phyloP scores from a whole-genome alignment of 192 early-diverging fungal species.

The Chytriomyces sp. region DNA sequence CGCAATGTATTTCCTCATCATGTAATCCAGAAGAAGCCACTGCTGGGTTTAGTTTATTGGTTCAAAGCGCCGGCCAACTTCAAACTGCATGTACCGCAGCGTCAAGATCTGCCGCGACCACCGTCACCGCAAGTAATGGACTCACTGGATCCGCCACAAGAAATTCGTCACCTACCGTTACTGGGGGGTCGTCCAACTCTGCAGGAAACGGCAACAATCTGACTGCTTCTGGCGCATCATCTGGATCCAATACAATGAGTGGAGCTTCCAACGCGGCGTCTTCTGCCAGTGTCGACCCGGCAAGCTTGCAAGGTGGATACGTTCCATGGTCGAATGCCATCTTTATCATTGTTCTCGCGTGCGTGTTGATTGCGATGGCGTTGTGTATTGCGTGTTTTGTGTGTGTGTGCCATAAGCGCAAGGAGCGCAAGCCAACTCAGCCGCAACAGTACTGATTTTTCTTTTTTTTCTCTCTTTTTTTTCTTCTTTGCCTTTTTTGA shows the following conservation, averaged over 20 bases:
- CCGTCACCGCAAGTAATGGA: background rate
- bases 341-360: constrained; percentile 8
- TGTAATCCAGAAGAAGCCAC: background rate
- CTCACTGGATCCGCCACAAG: background rate
- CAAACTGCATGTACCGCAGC: background rate
- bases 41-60: background rate
- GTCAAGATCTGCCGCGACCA: background rate
- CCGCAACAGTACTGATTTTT: background rate
- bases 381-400: background rate
- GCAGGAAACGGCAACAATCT: background rate
- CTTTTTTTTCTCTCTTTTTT: background rate
- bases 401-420: background rate
- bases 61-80: background rate
- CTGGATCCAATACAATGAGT: background rate
- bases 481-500: background rate
- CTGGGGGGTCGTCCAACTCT: background rate
- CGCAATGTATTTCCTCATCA: background rate
- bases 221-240: background rate
- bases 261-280: background rate
- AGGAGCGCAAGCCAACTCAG: background rate
- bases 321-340: constrained; percentile 11
- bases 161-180: background rate
- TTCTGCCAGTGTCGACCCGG: background rate
- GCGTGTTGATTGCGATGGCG: background rate
- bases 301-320: background rate